Evolutionary conservation across 768 basidiomycete genomes (phyloP).

Genomic region (Nevesoporus exiguus): DNA sequence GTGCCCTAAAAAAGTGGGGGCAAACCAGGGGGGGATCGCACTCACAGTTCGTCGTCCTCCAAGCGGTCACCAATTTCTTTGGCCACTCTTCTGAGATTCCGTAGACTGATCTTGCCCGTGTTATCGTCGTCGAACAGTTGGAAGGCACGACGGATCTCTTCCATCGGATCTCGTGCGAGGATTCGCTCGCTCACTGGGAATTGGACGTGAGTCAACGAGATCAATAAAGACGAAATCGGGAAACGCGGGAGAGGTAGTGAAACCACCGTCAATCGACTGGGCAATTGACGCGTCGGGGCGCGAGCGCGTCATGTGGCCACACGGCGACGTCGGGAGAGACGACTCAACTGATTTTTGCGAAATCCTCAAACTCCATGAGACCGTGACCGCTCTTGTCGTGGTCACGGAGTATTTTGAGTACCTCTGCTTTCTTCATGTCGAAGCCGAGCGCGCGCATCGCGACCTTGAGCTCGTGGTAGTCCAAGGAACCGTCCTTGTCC

Average conservation of each 20-base stretch:
- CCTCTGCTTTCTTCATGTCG: constrained; percentile 97
- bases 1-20: constrained; percentile 15
- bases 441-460: constrained; percentile 98
- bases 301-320: not conserved
- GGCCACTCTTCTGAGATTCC: constrained; percentile 89
- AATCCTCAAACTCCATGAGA: constrained; percentile 91
- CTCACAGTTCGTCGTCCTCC: constrained; percentile 95
- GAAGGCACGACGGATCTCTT: constrained; percentile 94
- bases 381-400: constrained; percentile 80
- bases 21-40: constrained; percentile 19
- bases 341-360: constrained; percentile 88
- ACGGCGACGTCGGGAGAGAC: not conserved
- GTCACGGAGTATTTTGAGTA: constrained; percentile 89
- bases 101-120: constrained; percentile 89
- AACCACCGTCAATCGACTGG: not conserved
- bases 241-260: not conserved
- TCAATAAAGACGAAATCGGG: not conserved
- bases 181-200: constrained; percentile 88
- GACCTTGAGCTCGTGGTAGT: constrained; percentile 99
- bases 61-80: constrained; percentile 95
- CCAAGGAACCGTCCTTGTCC: constrained; percentile 93
- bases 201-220: constrained; percentile 20
- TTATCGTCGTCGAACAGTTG: constrained; percentile 95
- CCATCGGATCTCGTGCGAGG: constrained; percentile 90
- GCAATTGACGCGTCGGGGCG: constrained; percentile 1